phyloP scores from a whole-genome alignment of 352 stramenopile genomes.

The Phytophthora quininea region DNA sequence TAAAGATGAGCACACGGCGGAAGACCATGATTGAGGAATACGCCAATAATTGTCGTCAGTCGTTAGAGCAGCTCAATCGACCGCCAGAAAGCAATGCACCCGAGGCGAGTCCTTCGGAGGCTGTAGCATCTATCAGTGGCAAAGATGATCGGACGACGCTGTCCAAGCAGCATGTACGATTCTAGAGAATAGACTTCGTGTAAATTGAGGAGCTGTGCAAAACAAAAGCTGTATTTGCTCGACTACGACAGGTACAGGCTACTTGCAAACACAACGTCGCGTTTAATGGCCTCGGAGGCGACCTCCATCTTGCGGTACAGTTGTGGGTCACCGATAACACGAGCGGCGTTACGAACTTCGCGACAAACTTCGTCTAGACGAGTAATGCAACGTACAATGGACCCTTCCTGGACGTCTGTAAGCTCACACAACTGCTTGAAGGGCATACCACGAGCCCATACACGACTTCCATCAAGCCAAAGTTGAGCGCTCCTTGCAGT shows the following conservation, averaged over 20 bases:
- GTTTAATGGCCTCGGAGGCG: constrained; percentile 96
- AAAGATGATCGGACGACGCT: constrained; percentile 1
- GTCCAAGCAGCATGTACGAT: constrained; percentile 46
- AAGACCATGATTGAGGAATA: constrained; percentile 50
- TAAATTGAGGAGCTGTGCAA: no score
- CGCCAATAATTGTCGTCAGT: constrained; percentile 52
- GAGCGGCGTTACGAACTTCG: constrained; percentile 96
- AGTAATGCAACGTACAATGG: constrained; percentile 97
- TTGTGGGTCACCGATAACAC: constrained; percentile 94
- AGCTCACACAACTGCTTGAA: constrained; percentile 97
- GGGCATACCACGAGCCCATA: constrained; percentile 97
- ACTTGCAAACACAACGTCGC: constrained; percentile 98
- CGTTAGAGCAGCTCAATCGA: constrained; percentile 34
- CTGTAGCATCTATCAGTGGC: not conserved
- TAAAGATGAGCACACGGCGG: constrained; percentile 33
- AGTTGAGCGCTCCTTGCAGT: constrained; percentile 94
- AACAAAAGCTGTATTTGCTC: not conserved
- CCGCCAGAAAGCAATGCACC: constrained; percentile 1
- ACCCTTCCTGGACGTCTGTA: constrained; percentile 97
- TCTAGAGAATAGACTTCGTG: constrained; percentile 6
- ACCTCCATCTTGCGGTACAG: constrained; percentile 98
- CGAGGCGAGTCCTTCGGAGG: not conserved
- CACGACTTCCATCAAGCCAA: constrained; percentile 94
- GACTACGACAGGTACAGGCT: constrained; percentile 92
- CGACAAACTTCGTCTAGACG: constrained; percentile 97